phyloP scores from a whole-genome alignment of 148 eudicot species.

The Silene conica region DNA sequence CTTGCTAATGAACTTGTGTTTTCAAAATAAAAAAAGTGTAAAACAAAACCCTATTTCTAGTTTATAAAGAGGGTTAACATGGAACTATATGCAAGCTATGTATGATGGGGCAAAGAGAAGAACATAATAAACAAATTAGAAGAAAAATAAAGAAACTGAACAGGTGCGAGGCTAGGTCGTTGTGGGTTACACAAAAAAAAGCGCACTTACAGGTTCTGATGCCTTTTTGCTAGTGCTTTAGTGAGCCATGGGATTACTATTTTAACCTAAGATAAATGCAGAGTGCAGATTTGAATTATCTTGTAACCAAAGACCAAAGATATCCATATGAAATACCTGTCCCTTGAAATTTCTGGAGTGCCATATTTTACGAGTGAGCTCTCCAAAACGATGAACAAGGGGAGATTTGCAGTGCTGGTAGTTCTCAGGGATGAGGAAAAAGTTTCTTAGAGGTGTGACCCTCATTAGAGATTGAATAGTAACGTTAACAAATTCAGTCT shows the following conservation, averaged over 20 bases:
- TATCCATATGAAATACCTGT: conserved; percentile 52
- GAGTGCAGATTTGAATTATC: neutral
- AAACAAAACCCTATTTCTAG: too few relatives aligned
- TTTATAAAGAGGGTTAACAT: too few relatives aligned
- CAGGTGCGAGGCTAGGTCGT: too few relatives aligned
- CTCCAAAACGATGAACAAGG: conserved; percentile 94
- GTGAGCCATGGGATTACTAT: neutral
- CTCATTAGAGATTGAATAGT: conserved; percentile 95
- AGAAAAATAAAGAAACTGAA: too few relatives aligned
- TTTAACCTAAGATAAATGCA: neutral
- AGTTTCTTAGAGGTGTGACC: conserved; percentile 93
- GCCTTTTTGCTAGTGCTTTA: neutral
- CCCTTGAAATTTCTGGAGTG: conserved; percentile 94
- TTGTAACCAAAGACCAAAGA: neutral
- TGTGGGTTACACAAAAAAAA: too few relatives aligned
- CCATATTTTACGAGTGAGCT: conserved; percentile 93
- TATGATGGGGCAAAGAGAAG: too few relatives aligned
- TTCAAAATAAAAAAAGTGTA: too few relatives aligned
- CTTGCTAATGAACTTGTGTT: too few relatives aligned
- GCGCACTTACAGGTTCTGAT: too few relatives aligned
- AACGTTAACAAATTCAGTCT: conserved; percentile 93
- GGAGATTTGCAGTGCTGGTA: conserved; percentile 72
- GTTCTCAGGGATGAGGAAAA: conserved; percentile 90
- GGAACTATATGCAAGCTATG: too few relatives aligned
- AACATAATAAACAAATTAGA: too few relatives aligned